Conservation (phyloP, 2,329 filamentous ascomycete genomes). For the Fusarium sp. region DNA sequence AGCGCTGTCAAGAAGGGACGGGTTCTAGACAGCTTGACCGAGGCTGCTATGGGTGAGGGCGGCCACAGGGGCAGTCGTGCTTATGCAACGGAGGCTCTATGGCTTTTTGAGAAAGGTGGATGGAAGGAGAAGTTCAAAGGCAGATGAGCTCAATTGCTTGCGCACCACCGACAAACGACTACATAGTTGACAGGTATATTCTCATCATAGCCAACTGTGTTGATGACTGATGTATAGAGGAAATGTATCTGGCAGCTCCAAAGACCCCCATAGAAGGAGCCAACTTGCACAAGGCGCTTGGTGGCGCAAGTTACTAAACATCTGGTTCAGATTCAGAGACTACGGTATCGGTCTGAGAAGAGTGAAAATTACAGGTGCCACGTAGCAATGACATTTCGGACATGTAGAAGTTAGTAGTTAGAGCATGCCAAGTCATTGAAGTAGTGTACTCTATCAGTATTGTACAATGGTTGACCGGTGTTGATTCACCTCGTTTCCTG, state of each 20-base stretch:
- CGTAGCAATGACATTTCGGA: constrained; percentile 5
- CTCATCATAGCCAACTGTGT: background rate
- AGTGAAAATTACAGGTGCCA: constrained; percentile 15
- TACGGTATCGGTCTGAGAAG: background rate
- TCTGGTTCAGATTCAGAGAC: background rate
- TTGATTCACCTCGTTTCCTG: background rate
- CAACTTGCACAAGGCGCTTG: background rate
- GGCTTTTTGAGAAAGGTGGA: constrained; percentile 79
- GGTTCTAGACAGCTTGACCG: constrained; percentile 78
- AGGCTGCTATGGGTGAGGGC: constrained; percentile 74
- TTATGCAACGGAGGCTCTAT: constrained; percentile 89
- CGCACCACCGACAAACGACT: no score
- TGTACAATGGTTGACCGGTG: background rate
- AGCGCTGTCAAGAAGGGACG: constrained; percentile 76
- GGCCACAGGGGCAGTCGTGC: constrained; percentile 82
- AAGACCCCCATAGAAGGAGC: background rate
- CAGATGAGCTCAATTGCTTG: constrained; percentile 48
- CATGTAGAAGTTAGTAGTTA: background rate
- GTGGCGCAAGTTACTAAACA: background rate
- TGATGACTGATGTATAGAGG: background rate
- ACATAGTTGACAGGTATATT: background rate
- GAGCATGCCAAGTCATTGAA: background rate
- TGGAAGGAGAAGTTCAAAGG: constrained; percentile 72
- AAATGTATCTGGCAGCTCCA: background rate
- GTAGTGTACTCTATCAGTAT: no score